Percentiles rank a stretch among this genome's conserved stretches.
These are phyloP conservation scores for Fusarium camptoceras DNA, from an alignment of 2,329 filamentous ascomycete genomes.

Conservation along the genomic window DNA sequence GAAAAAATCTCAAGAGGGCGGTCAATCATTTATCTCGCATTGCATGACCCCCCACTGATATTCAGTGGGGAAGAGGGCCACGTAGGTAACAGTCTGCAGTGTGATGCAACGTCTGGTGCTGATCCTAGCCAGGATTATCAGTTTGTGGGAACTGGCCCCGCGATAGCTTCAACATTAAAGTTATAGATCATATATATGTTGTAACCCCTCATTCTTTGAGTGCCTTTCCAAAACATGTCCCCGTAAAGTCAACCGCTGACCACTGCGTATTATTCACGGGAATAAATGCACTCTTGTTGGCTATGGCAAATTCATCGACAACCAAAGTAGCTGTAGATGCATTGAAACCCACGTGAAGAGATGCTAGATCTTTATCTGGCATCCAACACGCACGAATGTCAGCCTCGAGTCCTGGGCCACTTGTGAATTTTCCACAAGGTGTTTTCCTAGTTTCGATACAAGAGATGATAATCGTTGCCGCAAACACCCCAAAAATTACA, in stretches of 20 bases:
- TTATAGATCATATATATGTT: neutral
- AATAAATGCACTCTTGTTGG: neutral
- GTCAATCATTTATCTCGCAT: slow-evolving; percentile 25
- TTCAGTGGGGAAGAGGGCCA: slow-evolving; percentile 8
- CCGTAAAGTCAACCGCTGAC: neutral
- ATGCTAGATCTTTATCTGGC: neutral
- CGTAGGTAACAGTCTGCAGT: neutral
- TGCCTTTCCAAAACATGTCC: neutral
- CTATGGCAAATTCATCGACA: neutral
- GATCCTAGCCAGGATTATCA: slow-evolving; percentile 4
- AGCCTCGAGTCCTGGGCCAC: neutral
- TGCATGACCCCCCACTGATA: slow-evolving; percentile 14
- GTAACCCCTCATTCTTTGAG: neutral
- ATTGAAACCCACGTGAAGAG: neutral
- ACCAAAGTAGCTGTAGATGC: neutral
- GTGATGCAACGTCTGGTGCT: neutral
- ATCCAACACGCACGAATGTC: slow-evolving; percentile 5
- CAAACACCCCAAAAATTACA: neutral
- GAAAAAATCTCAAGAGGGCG: slow-evolving; percentile 20
- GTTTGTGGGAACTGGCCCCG: neutral
- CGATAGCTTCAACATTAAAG: neutral
- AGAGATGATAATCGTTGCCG: neutral
- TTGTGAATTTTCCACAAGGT: slow-evolving; percentile 22
- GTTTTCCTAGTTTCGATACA: slow-evolving; percentile 23
- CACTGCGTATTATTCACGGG: neutral